phyloP scores from a whole-genome alignment of 495 filamentous ascomycete species.

The Aspergillus olivimuriae region DNA sequence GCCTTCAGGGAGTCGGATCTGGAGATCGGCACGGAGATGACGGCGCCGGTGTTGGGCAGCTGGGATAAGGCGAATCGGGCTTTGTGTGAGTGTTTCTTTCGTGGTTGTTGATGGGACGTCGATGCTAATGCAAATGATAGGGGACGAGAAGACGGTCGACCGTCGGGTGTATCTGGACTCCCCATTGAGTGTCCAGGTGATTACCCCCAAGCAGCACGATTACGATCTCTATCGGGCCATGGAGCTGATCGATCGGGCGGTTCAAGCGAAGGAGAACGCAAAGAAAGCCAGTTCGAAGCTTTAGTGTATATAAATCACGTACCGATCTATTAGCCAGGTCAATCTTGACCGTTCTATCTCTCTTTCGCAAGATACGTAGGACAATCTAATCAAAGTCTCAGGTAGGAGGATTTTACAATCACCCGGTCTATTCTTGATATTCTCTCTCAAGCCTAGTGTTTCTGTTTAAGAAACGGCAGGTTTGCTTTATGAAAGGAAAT shows the following conservation, averaged over 20 bases:
- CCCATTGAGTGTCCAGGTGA: slow-evolving; percentile 52
- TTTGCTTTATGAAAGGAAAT: no score
- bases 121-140: slow-evolving; percentile 21
- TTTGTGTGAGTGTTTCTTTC: slow-evolving; percentile 50
- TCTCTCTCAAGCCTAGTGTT: no score
- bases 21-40: slow-evolving; percentile 39
- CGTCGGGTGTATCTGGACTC: slow-evolving; percentile 50
- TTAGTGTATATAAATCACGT: slow-evolving; percentile 2
- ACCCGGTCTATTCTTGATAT: no score
- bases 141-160: slow-evolving; percentile 46
- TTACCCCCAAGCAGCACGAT: slow-evolving; percentile 54
- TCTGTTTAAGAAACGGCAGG: no score
- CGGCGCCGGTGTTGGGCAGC: slow-evolving; percentile 32
- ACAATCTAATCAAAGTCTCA: no score
- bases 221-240: slow-evolving; percentile 50
- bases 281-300: slow-evolving; percentile 14
- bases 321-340: not conserved
- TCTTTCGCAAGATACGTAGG: no score
- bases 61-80: slow-evolving; percentile 59
- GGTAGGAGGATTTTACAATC: no score
- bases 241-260: slow-evolving; percentile 41
- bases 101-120: not conserved
- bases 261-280: slow-evolving; percentile 15
- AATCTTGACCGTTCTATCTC: not conserved
- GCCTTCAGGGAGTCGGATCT: slow-evolving; percentile 43